A percentile compares a stretch with the other conserved stretches of the same genome.
phyloP scores from a whole-genome alignment of 2,329 filamentous ascomycete genomes.

The Apiospora sp. region DNA sequence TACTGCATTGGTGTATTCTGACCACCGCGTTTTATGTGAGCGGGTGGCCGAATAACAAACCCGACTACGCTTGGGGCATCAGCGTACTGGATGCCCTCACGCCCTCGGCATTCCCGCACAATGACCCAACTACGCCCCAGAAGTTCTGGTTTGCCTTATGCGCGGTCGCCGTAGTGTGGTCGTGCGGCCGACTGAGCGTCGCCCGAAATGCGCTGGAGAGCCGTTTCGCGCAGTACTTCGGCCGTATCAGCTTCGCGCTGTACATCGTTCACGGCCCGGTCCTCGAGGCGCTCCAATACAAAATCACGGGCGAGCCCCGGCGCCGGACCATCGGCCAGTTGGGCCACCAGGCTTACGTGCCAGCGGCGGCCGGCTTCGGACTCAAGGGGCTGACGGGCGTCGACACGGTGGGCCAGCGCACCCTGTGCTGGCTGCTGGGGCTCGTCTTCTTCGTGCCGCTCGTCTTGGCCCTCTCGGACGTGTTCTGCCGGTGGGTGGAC shows the following conservation, averaged over 20 bases:
- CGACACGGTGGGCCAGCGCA: conserved; percentile 39
- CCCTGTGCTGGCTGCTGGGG: conserved; percentile 48
- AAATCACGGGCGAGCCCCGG: conserved; percentile 41
- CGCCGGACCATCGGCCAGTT: conserved; percentile 33
- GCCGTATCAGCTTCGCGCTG: conserved; percentile 61
- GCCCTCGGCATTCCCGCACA: conserved; percentile 43
- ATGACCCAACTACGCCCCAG: conserved; percentile 42
- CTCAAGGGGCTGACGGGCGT: conserved; percentile 45
- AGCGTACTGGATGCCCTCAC: conserved; percentile 42
- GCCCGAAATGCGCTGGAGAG: conserved; percentile 53
- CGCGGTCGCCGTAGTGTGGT: conserved; percentile 47
- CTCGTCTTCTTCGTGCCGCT: conserved; percentile 56
- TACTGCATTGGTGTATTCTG: conserved; percentile 39
- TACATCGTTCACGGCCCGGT: conserved; percentile 63
- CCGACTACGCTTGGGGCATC: conserved; percentile 45
- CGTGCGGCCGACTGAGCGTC: conserved; percentile 45
- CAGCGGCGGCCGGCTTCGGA: conserved; percentile 27
- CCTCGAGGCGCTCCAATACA: conserved; percentile 47
- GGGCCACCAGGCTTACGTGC: conserved; percentile 27
- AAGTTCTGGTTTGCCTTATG: conserved; percentile 49
- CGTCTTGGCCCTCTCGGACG: conserved; percentile 62
- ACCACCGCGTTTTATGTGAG: conserved; percentile 45
- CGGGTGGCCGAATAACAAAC: conserved; percentile 50
- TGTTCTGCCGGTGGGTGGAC: conserved; percentile 65
- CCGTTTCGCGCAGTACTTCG: conserved; percentile 60